phyloP scores from a whole-genome alignment of 306 rosid genomes.

The Alnus glutinosa region DNA sequence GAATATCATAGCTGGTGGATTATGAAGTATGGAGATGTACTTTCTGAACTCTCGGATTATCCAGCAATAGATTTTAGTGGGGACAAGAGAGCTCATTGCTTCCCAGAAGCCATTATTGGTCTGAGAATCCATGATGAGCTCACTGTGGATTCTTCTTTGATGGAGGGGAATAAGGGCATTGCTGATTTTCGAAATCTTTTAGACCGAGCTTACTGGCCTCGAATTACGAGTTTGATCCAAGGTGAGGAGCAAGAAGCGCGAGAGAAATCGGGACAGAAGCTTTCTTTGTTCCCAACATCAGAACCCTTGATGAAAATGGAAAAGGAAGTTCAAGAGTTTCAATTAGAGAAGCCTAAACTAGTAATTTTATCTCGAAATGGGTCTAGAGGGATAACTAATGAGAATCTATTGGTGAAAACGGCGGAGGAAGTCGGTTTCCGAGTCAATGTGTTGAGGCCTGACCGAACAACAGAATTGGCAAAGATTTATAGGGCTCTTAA shows the following conservation, averaged over 20 bases:
- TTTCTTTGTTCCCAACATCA: conserved; percentile 30
- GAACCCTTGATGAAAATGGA: conserved; percentile 27
- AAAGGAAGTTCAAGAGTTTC: conserved; percentile 20
- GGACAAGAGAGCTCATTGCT: conserved; percentile 78
- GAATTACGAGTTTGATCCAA: conserved; percentile 54
- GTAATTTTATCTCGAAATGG: conserved; percentile 70
- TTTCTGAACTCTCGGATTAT: conserved; percentile 72
- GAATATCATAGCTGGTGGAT: conserved; percentile 94
- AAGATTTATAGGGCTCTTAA: conserved; percentile 68
- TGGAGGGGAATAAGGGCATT: conserved; percentile 57
- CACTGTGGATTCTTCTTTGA: conserved; percentile 59
- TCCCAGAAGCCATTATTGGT: conserved; percentile 80
- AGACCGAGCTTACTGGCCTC: conserved; percentile 73
- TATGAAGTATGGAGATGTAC: conserved; percentile 71
- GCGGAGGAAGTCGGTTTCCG: conserved; percentile 67
- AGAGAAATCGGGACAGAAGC: conserved; percentile 25
- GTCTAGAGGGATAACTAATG: conserved; percentile 73
- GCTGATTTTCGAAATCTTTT: conserved; percentile 71
- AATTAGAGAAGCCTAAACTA: conserved; percentile 49
- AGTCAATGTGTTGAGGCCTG: conserved; percentile 65
- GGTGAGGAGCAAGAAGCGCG: conserved; percentile 52
- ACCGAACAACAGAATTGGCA: conserved; percentile 70
- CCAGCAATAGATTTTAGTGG: conserved; percentile 56
- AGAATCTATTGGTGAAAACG: conserved; percentile 60
- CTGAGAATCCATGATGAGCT: conserved; percentile 85